Base-by-base conservation (phyloP, 2,329 filamentous ascomycete genomes). In the Colletotrichum sp. region DNA sequence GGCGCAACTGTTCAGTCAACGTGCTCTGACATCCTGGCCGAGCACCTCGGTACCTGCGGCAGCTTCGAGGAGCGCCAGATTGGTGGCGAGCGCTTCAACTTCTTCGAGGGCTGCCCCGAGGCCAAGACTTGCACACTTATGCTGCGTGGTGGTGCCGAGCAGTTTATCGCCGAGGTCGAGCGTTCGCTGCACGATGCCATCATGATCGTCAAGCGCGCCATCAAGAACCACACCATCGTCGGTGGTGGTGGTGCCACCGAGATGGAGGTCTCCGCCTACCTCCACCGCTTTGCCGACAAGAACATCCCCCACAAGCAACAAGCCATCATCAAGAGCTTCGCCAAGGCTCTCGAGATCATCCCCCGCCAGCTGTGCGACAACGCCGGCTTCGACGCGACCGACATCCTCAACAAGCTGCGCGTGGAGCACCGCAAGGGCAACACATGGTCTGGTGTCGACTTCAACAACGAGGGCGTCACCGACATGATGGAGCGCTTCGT, bases 141-240 rank as follows among this genome's bases (percentile, higher is more conserved):
- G 55, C 93, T 99, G 78, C 95, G 97, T 83, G 97, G 97, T 82
- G 97, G 97, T 79, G 97, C 97, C 44, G 97, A 99, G 89, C 97
- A 99, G 86, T 99, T 99, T 88, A 99, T 99, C 81, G 97, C 97
- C 75, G 97, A 99, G 86, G 97, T 98, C 3, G 97, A 99, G 89
- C 95, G 97, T 79, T 98, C 95, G 83, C 91, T 99, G 79, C 97
- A 99, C 89, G 97, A 99, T 83, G 97, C 97, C 81, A 99, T 99
- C 87, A 99, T 99, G 97, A 98, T 99, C 82, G 97, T 99, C 83
- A 99, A 99, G 92, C 96, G 98, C 77, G 95, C 97, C 32, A 95
- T 99, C 86, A 95, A 95, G 89, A 98, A 99, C 90, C 94, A 94
- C 83, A 95, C 92, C 83, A 98, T 99, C 79, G 97, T 99, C 30